Evolutionary conservation across 192 early-diverging fungal species (phyloP).

Genomic region (Coemansia sp.): DNA sequence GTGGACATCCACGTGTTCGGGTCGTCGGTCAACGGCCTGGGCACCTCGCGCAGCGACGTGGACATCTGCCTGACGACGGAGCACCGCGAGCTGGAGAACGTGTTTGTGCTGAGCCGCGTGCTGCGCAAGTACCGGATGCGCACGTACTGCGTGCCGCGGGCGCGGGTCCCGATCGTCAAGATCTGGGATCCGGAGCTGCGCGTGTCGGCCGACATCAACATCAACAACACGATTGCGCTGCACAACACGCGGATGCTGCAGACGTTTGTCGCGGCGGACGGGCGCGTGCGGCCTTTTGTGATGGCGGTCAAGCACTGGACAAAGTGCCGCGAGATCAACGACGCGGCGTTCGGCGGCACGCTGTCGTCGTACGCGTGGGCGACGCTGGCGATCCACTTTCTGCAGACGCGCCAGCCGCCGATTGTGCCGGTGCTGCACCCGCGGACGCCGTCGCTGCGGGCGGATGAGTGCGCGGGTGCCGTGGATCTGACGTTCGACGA

Average conservation of each 20-base stretch:
- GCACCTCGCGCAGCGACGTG: conserved; percentile 80
- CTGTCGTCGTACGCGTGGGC: conserved; percentile 95
- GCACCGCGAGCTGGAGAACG: conserved; percentile 71
- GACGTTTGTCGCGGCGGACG: conserved; percentile 85
- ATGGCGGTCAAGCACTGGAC: conserved; percentile 97
- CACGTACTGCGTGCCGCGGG: conserved; percentile 73
- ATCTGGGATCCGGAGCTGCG: conserved; percentile 86
- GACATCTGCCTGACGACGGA: conserved; percentile 91
- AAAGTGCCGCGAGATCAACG: conserved; percentile 78
- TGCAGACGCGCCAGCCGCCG: conserved; percentile 86
- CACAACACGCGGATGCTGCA: conserved; percentile 88
- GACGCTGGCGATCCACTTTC: conserved; percentile 88
- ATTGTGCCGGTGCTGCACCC: conserved; percentile 86
- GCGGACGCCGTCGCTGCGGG: conserved; percentile 12
- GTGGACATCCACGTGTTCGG: conserved; percentile 88
- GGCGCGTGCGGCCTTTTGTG: conserved; percentile 82
- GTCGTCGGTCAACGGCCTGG: conserved; percentile 88
- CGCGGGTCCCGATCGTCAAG: conserved; percentile 93
- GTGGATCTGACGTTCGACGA: conserved; percentile 76
- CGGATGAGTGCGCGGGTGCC: conserved; percentile 9
- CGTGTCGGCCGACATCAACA: conserved; percentile 89
- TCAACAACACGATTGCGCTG: conserved; percentile 89
- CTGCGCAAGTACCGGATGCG: conserved; percentile 83
- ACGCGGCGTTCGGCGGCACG: conserved; percentile 92
- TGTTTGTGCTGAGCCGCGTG: conserved; percentile 69